A percentile compares a stretch with the other conserved stretches of the same genome.
Evolutionary conservation across 352 stramenopile genomes (phyloP).

Genomic region (Phytophthora pisi): DNA sequence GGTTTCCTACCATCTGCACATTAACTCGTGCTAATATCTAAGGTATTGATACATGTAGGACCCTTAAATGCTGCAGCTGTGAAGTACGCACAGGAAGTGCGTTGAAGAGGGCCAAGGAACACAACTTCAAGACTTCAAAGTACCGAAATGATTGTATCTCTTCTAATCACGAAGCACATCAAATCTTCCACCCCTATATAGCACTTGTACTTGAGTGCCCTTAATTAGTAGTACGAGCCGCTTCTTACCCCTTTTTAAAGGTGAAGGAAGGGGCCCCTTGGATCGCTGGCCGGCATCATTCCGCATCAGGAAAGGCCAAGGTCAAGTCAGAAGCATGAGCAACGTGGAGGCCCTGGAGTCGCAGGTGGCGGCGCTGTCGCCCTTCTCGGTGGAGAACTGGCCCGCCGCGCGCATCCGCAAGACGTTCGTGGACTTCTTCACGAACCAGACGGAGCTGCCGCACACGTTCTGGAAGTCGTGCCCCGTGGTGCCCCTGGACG

Average conservation of each 20-base stretch:
- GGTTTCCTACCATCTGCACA: too few species aligned
- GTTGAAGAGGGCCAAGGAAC: too few species aligned
- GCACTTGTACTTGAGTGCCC: not conserved
- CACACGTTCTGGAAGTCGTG: slow-evolving; percentile 97
- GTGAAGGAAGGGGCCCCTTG: not conserved
- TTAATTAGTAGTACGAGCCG: not conserved
- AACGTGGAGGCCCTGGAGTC: slow-evolving; percentile 27
- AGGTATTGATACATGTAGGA: too few species aligned
- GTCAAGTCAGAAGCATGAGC: not conserved
- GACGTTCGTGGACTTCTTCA: slow-evolving; percentile 98
- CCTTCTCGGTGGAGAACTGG: slow-evolving; percentile 69
- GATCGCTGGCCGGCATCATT: not conserved
- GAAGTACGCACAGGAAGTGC: not conserved
- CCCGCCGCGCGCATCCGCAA: slow-evolving; percentile 95
- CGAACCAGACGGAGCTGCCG: slow-evolving; percentile 72
- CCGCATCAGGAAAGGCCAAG: not conserved
- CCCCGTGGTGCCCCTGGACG: slow-evolving; percentile 96
- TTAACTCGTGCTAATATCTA: too few species aligned
- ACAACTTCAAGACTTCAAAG: not conserved
- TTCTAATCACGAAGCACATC: not conserved
- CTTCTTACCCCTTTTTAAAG: not conserved
- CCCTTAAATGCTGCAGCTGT: not conserved
- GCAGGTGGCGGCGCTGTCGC: slow-evolving; percentile 26
- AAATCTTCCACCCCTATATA: not conserved
- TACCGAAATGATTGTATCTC: not conserved